These are phyloP conservation scores for Malus orientalis DNA, from an alignment of 306 rosid species.

Conservation along the genomic window DNA sequence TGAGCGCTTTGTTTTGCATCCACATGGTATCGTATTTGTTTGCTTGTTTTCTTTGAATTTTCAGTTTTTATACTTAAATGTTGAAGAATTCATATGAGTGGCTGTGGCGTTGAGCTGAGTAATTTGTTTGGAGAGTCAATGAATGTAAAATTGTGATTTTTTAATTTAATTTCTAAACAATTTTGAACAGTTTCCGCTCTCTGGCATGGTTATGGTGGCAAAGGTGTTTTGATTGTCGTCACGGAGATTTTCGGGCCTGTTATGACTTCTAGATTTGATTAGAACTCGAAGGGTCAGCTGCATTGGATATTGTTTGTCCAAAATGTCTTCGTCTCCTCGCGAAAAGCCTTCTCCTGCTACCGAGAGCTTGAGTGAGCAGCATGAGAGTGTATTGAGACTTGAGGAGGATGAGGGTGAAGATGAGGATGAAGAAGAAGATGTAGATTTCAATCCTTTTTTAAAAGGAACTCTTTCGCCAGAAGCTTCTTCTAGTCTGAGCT, in stretches of 20 bases:
- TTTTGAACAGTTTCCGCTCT: constrained; percentile 4
- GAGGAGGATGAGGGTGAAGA: constrained; percentile 39
- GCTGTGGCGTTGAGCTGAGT: neutral
- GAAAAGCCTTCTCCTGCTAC: constrained; percentile 10
- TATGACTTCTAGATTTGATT: constrained; percentile 2
- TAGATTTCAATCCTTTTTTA: constrained; percentile 69
- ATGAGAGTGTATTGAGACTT: constrained; percentile 29
- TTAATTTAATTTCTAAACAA: neutral
- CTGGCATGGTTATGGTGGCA: constrained; percentile 25
- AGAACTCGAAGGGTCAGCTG: constrained; percentile 2
- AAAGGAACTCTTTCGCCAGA: constrained; percentile 61
- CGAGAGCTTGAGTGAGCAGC: constrained; percentile 5
- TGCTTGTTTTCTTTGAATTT: neutral
- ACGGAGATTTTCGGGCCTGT: neutral
- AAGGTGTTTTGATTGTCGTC: constrained; percentile 12
- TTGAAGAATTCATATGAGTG: neutral
- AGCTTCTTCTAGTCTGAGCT: constrained; percentile 88
- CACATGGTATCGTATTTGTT: neutral
- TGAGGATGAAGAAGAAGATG: constrained; percentile 70
- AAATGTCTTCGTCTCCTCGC: constrained; percentile 37
- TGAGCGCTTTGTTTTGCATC: neutral
- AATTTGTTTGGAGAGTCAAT: neutral
- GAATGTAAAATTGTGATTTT: neutral
- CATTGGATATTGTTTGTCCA: constrained; percentile 10
- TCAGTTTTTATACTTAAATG: neutral